Evolutionary conservation across 129 eudicot genomes (phyloP).

Genomic region (Pulicaria dysenterica): DNA sequence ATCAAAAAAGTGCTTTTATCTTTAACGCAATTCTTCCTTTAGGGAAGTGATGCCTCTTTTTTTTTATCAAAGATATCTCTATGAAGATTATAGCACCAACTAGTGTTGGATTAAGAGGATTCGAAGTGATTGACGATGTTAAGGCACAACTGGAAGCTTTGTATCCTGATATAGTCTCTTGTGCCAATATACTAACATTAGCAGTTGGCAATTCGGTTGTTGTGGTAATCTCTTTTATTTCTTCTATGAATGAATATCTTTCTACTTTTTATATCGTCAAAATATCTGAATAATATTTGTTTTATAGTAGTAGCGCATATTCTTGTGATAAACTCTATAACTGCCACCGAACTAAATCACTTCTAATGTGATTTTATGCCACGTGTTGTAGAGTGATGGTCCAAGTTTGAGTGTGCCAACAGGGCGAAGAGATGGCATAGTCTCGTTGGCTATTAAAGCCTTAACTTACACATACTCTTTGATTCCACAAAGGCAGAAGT

Average conservation of each 20-base stretch:
- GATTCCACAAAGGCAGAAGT: conserved; percentile 72
- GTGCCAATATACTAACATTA: conserved; percentile 84
- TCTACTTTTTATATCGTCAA: no score
- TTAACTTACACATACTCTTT: conserved; percentile 61
- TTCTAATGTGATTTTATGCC: not conserved
- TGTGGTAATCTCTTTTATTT: conserved; percentile 42
- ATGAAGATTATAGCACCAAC: conserved; percentile 63
- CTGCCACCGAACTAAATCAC: no score
- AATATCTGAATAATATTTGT: no score
- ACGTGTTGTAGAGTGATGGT: conserved; percentile 56
- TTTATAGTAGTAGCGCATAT: no score
- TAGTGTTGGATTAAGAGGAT: conserved; percentile 76
- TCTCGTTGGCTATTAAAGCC: conserved; percentile 60
- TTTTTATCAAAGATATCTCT: conserved; percentile 57
- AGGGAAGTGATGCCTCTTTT: conserved; percentile 91
- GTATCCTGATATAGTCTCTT: conserved; percentile 86
- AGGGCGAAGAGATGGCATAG: conserved; percentile 77
- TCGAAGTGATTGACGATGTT: conserved; percentile 83
- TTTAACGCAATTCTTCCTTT: conserved; percentile 25
- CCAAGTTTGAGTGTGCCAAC: conserved; percentile 80
- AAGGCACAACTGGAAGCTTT: conserved; percentile 64
- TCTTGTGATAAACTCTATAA: no score
- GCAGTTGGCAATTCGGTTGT: conserved; percentile 89
- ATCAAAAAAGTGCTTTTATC: conserved; percentile 4
- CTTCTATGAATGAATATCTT: no score